Evolutionary conservation across 257 asterid genomes (phyloP), one percentile per base, ranked within the genome.

Genomic region (Solanum tarapatanum): DNA sequence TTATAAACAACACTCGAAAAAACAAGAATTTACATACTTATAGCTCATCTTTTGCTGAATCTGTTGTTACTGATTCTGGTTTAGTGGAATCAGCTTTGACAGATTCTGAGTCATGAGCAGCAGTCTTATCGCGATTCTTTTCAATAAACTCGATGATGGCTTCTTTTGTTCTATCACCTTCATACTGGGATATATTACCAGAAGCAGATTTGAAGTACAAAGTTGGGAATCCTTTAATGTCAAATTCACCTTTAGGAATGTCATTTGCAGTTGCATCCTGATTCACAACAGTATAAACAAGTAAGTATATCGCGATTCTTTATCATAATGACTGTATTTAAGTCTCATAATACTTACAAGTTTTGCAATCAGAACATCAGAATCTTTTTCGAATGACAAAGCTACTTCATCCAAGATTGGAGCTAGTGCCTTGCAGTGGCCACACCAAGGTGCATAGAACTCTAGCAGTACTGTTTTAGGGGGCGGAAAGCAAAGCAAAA

Each of bases 381-480:
- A 93, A 83, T 95, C 94, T 3, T 90, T 89, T 82, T 93, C 86
- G 87, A 89, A 96, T 60, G 94, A 91, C 88, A 90, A 36, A 45
- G 99, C 98, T 58, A 96, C 96, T 92, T 94, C 98, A 45, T 95
- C 99, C 93, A 96, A 88, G 88, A 92, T 94, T 36, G 98, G 99
- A 75, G 98, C 98, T 79, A 96, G 90, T 62, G 89, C 68, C 91
- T 94, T 89, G 97, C 99, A 94, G 92, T 95, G 98, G 88, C 97
- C 97, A 80, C 99, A 95, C 98, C 98, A 95, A 10, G 98, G 98
- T 55, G 99, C 96, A 83, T 96, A 94, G 88, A 96, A 95, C 87
- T 95, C 97, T 1, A 96, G 88, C 76, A 96, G 87, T 88, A 96
- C 98, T 94, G 94, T 37, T 76, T 45, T 43, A 87, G 55, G 13